Base-by-base conservation (phyloP, 2,329 filamentous ascomycete species). In the Fulvia fulva region DNA sequence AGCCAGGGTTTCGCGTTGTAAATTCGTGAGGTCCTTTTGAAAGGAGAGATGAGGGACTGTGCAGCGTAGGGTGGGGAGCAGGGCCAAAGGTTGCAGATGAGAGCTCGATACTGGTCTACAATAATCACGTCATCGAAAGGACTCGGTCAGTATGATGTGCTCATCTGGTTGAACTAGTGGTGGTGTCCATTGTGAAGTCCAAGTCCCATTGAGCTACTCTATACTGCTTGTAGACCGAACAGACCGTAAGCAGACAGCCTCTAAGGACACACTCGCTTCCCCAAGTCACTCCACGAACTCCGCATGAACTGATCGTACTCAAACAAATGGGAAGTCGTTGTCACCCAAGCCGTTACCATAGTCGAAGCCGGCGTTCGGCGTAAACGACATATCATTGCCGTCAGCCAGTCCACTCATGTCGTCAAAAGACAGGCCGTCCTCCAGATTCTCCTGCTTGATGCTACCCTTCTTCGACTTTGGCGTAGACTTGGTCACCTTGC, bases 401-500 rank as follows among this genome's bases (percentile, higher is more conserved):
- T 41, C 49, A 9, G 47, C 52, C 23, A 54, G 22, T 34, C 22
- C 25, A 19, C 46, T 45, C 1, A 52, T 26, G 9, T 45, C 45
- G 26, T 45, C 45, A 22, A 46, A 41, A 14, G 50, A 32, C 55
- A 62, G 58, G n/a, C 32, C 52, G 11, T 52, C 47, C 37, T 59
- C 55, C n/a, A 50, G 46, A 23, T 58, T 49, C 59, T 70, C 68
- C 52, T 63, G 56, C 63, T 70, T 70, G 61, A 70, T 57, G 30
- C 34, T 23, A 41, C 49, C 58, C 55, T 67, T 61, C 56, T 65
- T 66, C 2, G 43, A 52, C 16, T 57, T 64, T 1, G 67, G 64
- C 2, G 63, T 66, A 7, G 52, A 57, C 57, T 70, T 70, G 49
- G 55, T 49, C 50, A 70, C 41, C 2, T 65, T 64, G 21, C 66